These are phyloP conservation scores for Emergomyces orientalis DNA, from an alignment of 2,329 filamentous ascomycete species.

Conservation along the genomic window DNA sequence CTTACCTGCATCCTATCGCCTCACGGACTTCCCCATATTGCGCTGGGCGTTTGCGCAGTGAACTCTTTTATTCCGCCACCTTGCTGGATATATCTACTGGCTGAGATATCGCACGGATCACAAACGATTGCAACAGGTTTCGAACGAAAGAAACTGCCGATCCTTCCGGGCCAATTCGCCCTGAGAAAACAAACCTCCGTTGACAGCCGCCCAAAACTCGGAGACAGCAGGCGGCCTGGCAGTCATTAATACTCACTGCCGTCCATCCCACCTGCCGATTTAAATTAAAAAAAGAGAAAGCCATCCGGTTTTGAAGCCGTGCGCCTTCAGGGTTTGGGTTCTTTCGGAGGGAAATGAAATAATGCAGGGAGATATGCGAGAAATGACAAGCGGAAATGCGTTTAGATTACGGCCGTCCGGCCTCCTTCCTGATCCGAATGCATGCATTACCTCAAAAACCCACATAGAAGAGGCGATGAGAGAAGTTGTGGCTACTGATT, in stretches of 20 bases:
- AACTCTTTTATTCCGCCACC: background rate
- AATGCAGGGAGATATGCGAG: background rate
- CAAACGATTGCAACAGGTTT: background rate
- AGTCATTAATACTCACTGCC: background rate
- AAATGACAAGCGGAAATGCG: background rate
- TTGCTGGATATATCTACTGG: background rate
- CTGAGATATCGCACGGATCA: background rate
- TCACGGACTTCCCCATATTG: background rate
- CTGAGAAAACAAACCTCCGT: background rate
- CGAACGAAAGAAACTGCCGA: background rate
- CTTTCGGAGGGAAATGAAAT: background rate
- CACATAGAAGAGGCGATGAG: background rate
- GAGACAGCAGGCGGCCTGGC: background rate
- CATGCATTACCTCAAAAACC: background rate
- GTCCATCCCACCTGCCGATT: background rate
- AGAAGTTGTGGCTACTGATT: background rate
- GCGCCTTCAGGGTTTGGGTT: background rate
- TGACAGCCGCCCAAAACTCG: background rate
- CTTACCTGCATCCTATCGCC: background rate
- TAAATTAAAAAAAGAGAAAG: background rate
- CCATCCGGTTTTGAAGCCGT: background rate
- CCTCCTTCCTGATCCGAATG: background rate
- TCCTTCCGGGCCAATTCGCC: background rate
- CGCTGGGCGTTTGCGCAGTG: background rate
- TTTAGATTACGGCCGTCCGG: background rate